Evolutionary conservation across 768 basidiomycete species (phyloP).

Genomic region (Trametes villosa): DNA sequence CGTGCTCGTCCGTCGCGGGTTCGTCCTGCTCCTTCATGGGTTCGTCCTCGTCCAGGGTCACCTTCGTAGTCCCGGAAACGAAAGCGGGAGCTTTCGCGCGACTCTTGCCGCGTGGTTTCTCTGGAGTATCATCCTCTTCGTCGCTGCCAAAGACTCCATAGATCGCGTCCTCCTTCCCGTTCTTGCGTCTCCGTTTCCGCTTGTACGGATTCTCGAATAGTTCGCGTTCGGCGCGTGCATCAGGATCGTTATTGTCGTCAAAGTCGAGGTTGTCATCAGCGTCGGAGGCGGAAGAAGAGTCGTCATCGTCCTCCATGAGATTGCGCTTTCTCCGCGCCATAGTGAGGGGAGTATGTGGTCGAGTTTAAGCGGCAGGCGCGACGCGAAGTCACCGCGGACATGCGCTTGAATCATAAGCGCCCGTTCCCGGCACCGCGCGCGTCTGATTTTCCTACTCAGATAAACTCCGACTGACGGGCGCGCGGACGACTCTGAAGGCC

Average conservation of each 20-base stretch:
- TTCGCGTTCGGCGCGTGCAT: slow-evolving; percentile 71
- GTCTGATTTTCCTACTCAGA: neutral
- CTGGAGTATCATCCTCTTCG: slow-evolving; percentile 61
- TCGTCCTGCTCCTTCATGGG: slow-evolving; percentile 42
- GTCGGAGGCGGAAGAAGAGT: slow-evolving; percentile 64
- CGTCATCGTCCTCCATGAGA: slow-evolving; percentile 72
- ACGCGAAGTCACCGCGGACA: too few species aligned
- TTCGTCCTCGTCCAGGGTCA: slow-evolving; percentile 42
- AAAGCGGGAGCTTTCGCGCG: slow-evolving; percentile 80
- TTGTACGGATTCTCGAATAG: slow-evolving; percentile 80
- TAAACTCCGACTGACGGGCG: slow-evolving; percentile 23
- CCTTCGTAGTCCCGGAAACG: slow-evolving; percentile 55
- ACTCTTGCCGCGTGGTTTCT: slow-evolving; percentile 28
- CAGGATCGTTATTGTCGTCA: slow-evolving; percentile 55
- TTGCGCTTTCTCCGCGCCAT: slow-evolving; percentile 83
- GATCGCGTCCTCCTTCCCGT: slow-evolving; percentile 72
- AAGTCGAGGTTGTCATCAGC: slow-evolving; percentile 43
- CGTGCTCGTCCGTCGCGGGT: slow-evolving; percentile 25
- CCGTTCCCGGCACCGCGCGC: neutral
- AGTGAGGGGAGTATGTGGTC: too few species aligned
- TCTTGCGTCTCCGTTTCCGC: slow-evolving; percentile 65
- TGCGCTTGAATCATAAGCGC: neutral
- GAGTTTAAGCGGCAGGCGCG: too few species aligned
- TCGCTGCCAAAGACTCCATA: slow-evolving; percentile 79
- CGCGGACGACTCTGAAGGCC: slow-evolving; percentile 14